phyloP scores from a whole-genome alignment of 2,329 filamentous ascomycete genomes.

The Talaromyces sp. region DNA sequence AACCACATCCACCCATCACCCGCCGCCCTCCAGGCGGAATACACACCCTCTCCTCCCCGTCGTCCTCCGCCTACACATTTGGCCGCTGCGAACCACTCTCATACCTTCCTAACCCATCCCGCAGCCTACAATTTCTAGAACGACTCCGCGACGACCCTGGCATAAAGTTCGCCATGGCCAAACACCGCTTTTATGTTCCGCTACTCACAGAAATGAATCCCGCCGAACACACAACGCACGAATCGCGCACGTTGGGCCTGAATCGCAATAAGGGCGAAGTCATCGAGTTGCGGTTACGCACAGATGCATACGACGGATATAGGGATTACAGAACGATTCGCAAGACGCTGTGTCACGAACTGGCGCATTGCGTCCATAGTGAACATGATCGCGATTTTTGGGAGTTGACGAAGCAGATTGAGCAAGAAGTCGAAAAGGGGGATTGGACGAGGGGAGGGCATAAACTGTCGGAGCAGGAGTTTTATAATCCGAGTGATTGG shows the following conservation, averaged over 20 bases:
- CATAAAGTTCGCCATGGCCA: slow-evolving; percentile 77
- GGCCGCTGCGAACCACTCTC: slow-evolving; percentile 69
- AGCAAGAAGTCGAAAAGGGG: slow-evolving; percentile 74
- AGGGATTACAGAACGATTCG: slow-evolving; percentile 88
- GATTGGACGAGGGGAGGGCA: slow-evolving; percentile 74
- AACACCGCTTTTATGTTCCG: slow-evolving; percentile 79
- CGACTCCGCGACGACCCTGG: slow-evolving; percentile 78
- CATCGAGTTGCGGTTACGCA: slow-evolving; percentile 86
- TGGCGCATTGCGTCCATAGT: slow-evolving; percentile 85
- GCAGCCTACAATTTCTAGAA: slow-evolving; percentile 68
- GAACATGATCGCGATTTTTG: slow-evolving; percentile 86
- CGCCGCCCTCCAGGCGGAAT: slow-evolving; percentile 23
- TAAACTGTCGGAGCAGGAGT: slow-evolving; percentile 58
- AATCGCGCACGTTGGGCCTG: slow-evolving; percentile 77
- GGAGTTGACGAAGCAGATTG: slow-evolving; percentile 81
- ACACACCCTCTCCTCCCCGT: slow-evolving; percentile 29
- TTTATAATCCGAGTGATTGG: slow-evolving; percentile 57
- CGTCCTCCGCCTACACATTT: slow-evolving; percentile 77
- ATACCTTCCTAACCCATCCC: slow-evolving; percentile 72
- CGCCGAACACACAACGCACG: slow-evolving; percentile 72
- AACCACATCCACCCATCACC: slow-evolving; percentile 16
- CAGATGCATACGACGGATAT: slow-evolving; percentile 91
- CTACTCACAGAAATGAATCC: slow-evolving; percentile 96
- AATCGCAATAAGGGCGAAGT: slow-evolving; percentile 86
- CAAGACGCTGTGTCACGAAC: slow-evolving; percentile 89